phyloP scores from a whole-genome alignment of 768 basidiomycete species.

The Collybia nuda region DNA sequence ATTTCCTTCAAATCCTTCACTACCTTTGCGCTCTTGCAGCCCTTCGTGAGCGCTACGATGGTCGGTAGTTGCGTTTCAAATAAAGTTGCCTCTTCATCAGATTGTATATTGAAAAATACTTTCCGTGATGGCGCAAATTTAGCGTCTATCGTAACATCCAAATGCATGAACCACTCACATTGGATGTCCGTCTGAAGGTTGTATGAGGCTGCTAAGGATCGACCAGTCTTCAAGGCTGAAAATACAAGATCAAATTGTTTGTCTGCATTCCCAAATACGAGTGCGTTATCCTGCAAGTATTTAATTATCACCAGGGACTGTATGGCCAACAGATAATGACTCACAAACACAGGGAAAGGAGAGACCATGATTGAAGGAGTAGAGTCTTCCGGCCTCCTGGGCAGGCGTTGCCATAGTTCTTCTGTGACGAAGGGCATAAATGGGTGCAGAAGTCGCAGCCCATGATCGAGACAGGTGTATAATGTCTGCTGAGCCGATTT shows the following conservation, averaged over 20 bases:
- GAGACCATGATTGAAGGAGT: conserved; percentile 91
- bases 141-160: not conserved
- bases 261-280: conserved; percentile 72
- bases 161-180: conserved; percentile 39
- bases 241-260: conserved; percentile 87
- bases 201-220: conserved; percentile 88
- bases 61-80: conserved; percentile 75
- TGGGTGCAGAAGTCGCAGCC: conserved; percentile 88
- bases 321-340: conserved; percentile 25
- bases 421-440: conserved; percentile 99
- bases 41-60: conserved; percentile 83
- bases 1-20: conserved; percentile 65
- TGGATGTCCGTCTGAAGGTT: conserved; percentile 85
- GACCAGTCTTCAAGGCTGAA: conserved; percentile 70
- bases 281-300: conserved; percentile 49
- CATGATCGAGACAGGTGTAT: conserved; percentile 91
- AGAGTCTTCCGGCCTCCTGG: conserved; percentile 76
- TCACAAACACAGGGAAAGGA: conserved; percentile 75
- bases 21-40: conserved; percentile 75
- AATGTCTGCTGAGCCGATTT: conserved; percentile 93
- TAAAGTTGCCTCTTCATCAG: conserved; percentile 58
- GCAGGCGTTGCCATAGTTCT: conserved; percentile 96
- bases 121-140: conserved; percentile 2
- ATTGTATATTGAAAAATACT: conserved; percentile 81
- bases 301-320: not conserved